phyloP scores from a whole-genome alignment of 2,329 filamentous ascomycete species.

The Exophiala xenobiotica region DNA sequence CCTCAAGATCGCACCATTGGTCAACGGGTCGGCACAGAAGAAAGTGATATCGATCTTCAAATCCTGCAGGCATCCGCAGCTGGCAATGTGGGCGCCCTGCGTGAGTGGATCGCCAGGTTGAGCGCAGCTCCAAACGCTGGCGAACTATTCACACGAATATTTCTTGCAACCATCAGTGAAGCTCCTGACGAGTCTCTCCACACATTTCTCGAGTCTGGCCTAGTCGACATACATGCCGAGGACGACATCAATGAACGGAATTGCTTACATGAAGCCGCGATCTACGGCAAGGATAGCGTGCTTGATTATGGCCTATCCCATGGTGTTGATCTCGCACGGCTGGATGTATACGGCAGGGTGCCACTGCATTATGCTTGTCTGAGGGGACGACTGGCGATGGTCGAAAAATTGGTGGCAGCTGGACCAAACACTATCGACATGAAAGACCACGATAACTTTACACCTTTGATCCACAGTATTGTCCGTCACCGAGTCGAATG shows the following conservation, averaged over 20 bases:
- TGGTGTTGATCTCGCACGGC: conserved; percentile 73
- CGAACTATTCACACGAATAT: conserved; percentile 84
- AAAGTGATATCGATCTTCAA: conserved; percentile 84
- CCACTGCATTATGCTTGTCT: conserved; percentile 95
- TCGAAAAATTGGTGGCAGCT: conserved; percentile 68
- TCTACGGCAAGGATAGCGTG: conserved; percentile 81
- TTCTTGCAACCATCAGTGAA: conserved; percentile 84
- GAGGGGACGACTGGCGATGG: conserved; percentile 83
- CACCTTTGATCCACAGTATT: conserved; percentile 90
- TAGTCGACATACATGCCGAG: conserved; percentile 88
- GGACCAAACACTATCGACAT: conserved; percentile 75
- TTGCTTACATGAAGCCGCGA: conserved; percentile 93
- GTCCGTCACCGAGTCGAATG: conserved; percentile 81
- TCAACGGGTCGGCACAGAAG: conserved; percentile 65
- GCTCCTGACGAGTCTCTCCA: conserved; percentile 74
- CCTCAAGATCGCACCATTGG: conserved; percentile 40
- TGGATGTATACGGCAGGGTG: conserved; percentile 90
- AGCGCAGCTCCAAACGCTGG: conserved; percentile 59
- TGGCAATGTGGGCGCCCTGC: conserved; percentile 73
- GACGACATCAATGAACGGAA: conserved; percentile 98
- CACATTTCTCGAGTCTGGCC: conserved; percentile 72
- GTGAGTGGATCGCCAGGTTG: conserved; percentile 77
- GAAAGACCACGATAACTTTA: conserved; percentile 96
- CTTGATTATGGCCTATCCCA: conserved; percentile 71
- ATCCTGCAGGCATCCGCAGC: conserved; percentile 82